phyloP scores from a whole-genome alignment of 805 yeast genomes.

The Pichia nanzhaoensis region DNA sequence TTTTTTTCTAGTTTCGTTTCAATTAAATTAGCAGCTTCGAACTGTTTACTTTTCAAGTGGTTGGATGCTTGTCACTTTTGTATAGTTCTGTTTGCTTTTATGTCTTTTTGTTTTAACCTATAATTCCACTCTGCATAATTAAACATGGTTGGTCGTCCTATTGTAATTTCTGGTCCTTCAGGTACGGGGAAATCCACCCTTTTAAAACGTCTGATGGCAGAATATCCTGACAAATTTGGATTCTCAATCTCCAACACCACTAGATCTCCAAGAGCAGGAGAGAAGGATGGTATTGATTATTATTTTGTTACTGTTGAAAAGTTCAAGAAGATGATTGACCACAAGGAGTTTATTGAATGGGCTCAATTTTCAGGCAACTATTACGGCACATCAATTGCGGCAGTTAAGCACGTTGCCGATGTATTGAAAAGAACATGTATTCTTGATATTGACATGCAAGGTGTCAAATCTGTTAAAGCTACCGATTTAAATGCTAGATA shows the following conservation, averaged over 20 bases:
- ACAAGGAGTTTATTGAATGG: conserved; percentile 85
- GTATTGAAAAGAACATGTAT: conserved; percentile 70
- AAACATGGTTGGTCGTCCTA: conserved; percentile 52
- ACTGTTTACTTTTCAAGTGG: no score
- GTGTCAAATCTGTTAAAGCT: conserved; percentile 85
- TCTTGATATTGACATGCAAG: conserved; percentile 98
- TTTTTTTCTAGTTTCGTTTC: no score
- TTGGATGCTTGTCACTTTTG: no score
- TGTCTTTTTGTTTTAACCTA: no score
- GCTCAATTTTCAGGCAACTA: conserved; percentile 97
- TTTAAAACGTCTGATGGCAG: conserved; percentile 81
- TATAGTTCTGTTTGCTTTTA: no score
- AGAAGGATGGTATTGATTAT: conserved; percentile 82
- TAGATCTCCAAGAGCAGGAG: conserved; percentile 87
- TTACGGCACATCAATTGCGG: conserved; percentile 87
- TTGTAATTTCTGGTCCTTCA: conserved; percentile 95
- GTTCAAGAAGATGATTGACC: conserved; percentile 70
- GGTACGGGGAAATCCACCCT: conserved; percentile 95
- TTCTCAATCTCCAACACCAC: conserved; percentile 94
- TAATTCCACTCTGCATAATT: no score
- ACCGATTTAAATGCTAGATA: conserved; percentile 78
- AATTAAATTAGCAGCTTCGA: no score
- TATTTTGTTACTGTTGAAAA: conserved; percentile 75
- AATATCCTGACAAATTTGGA: conserved; percentile 85
- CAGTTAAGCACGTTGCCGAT: conserved; percentile 68